Conservation (phyloP, 805 yeast species). For the Saccharomycopsis guyanensis region DNA sequence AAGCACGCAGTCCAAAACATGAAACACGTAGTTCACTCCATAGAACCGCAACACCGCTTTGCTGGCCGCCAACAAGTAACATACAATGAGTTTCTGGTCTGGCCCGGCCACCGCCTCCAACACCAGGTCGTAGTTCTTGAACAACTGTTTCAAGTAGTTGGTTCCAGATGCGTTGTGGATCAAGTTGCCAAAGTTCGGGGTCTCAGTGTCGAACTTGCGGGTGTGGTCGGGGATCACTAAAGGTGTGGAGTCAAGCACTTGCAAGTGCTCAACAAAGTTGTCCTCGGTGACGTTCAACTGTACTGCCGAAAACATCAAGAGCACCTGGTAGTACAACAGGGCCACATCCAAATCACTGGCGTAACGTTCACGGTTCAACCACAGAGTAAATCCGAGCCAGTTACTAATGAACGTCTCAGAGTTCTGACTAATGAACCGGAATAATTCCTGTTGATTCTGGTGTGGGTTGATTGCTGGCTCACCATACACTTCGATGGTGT, state of each 20-base stretch:
- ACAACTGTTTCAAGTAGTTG: constrained; percentile 6
- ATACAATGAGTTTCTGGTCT: constrained; percentile 7
- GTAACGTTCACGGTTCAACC: constrained; percentile 2
- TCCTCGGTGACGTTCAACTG: constrained; percentile 8
- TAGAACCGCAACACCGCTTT: constrained; percentile 24
- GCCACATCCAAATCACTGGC: background rate
- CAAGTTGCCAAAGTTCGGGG: constrained; percentile 11
- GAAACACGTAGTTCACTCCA: constrained; percentile 41
- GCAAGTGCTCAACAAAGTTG: background rate
- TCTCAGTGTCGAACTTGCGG: constrained; percentile 10
- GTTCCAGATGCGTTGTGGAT: background rate
- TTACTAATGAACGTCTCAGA: constrained; percentile 6
- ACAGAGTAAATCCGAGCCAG: constrained; percentile 12
- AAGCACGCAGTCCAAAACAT: constrained; percentile 38
- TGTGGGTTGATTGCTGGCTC: background rate
- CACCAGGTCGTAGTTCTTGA: constrained; percentile 8
- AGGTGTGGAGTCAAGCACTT: background rate
- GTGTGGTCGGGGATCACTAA: background rate
- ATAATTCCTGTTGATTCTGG: background rate
- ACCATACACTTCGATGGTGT: constrained; percentile 10
- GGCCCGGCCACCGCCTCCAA: background rate
- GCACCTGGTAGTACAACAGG: constrained; percentile 7
- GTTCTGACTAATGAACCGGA: constrained; percentile 12
- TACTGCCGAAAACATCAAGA: constrained; percentile 8
- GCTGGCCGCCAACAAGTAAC: constrained; percentile 20